Percentiles rank a stretch among this genome's conserved stretches.
These are phyloP conservation scores for Exserohilum rostratum DNA, from an alignment of 2,329 filamentous ascomycete species.

Conservation along the genomic window DNA sequence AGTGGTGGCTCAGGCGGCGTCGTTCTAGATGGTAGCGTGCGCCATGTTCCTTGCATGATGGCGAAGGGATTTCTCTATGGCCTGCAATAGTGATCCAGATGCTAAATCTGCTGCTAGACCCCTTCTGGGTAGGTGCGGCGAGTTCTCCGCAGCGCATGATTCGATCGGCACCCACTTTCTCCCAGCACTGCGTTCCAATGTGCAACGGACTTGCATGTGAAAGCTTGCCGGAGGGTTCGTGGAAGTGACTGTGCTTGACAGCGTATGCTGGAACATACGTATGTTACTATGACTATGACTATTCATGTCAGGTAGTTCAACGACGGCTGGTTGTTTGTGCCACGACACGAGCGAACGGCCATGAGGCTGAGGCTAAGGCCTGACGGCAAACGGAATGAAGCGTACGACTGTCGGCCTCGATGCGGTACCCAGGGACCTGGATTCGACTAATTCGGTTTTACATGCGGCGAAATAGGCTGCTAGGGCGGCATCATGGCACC, in stretches of 20 bases:
- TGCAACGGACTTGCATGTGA: neutral
- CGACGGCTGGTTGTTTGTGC: neutral
- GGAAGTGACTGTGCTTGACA: neutral
- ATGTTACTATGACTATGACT: neutral
- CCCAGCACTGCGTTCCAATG: neutral
- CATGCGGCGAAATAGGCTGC: slow-evolving; percentile 1
- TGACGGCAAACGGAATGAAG: neutral
- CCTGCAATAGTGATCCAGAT: neutral
- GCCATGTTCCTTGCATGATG: slow-evolving; percentile 1
- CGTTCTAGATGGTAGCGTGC: slow-evolving; percentile 6
- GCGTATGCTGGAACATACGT: neutral
- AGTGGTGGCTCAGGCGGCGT: neutral
- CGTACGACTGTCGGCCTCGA: neutral
- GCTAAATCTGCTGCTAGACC: neutral
- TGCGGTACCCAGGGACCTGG: neutral
- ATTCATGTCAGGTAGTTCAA: neutral
- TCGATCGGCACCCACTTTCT: slow-evolving; percentile 6
- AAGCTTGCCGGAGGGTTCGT: neutral
- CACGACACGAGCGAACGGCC: neutral
- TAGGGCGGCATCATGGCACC: slow-evolving; percentile 1
- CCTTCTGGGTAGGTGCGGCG: slow-evolving; percentile 19
- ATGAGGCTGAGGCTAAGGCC: neutral
- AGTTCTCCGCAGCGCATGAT: slow-evolving; percentile 21
- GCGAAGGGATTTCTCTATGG: neutral
- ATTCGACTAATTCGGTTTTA: slow-evolving; percentile 4